Evolutionary conservation across 352 stramenopile genomes (phyloP).

Genomic region (Discostella stelligera): DNA sequence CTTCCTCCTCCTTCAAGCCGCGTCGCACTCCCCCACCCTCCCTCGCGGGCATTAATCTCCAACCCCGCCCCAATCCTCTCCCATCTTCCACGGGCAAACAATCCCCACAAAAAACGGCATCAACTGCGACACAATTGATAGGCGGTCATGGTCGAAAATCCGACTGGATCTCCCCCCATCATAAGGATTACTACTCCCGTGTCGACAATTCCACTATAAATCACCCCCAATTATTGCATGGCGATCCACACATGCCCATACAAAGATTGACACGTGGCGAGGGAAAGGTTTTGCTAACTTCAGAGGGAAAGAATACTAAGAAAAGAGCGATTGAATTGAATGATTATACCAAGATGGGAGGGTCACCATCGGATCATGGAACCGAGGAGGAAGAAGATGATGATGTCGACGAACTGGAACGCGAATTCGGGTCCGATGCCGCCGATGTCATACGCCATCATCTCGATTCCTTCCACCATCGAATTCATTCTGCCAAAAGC

Average conservation of each 20-base stretch:
- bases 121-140: no score
- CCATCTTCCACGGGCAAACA: neutral
- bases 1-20: conserved; percentile 23
- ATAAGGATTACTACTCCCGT: conserved; percentile 46
- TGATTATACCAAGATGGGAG: conserved; percentile 28
- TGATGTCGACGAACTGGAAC: conserved; percentile 33
- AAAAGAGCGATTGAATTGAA: conserved; percentile 15
- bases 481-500: conserved; percentile 10
- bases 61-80: conserved; percentile 25
- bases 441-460: conserved; percentile 48
- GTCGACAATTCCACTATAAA: conserved; percentile 37
- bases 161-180: conserved; percentile 47
- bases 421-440: conserved; percentile 47
- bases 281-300: conserved; percentile 26
- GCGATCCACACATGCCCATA: conserved; percentile 56
- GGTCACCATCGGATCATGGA: conserved; percentile 3
- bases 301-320: neutral
- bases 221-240: conserved; percentile 36
- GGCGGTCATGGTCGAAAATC: conserved; percentile 10
- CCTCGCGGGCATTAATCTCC: conserved; percentile 35
- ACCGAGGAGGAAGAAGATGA: conserved; percentile 5
- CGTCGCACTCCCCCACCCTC: conserved; percentile 44
- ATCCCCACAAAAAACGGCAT: no score
- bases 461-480: conserved; percentile 23
- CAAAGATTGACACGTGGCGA: conserved; percentile 16